These are phyloP conservation scores for Umbelopsis sp. DNA, from an alignment of 192 early-diverging fungal species.

Conservation along the genomic window DNA sequence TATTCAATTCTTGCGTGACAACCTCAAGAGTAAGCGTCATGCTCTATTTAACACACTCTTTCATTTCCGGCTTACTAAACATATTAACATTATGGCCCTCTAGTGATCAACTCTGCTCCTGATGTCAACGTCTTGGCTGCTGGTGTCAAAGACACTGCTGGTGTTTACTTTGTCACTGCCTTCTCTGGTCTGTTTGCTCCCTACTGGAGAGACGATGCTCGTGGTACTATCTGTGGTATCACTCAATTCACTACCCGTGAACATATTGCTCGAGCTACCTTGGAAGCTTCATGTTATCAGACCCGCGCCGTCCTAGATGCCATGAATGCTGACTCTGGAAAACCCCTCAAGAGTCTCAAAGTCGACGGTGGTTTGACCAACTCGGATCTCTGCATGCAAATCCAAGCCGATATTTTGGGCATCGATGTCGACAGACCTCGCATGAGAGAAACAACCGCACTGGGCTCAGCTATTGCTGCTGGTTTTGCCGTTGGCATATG, in stretches of 20 bases:
- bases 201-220: conserved; percentile 91
- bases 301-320: conserved; percentile 85
- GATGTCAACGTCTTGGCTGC: conserved; percentile 79
- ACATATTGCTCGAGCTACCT: conserved; percentile 85
- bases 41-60: conserved; percentile 19
- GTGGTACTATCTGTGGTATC: conserved; percentile 83
- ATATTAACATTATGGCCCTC: background rate
- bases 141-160: conserved; percentile 72
- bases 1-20: conserved; percentile 90
- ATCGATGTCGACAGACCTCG: conserved; percentile 79
- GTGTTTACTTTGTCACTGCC: conserved; percentile 95
- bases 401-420: conserved; percentile 84
- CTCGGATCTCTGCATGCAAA: conserved; percentile 89
- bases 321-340: conserved; percentile 80
- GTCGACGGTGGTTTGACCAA: conserved; percentile 97
- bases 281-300: conserved; percentile 92
- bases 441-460: conserved; percentile 91
- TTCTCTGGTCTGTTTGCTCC: conserved; percentile 94
- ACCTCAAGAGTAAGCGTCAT: conserved; percentile 54
- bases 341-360: conserved; percentile 69
- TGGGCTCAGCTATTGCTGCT: conserved; percentile 91
- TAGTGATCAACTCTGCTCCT: conserved; percentile 61
- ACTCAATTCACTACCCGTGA: conserved; percentile 86
- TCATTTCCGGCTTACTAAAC: background rate
- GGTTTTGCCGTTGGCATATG: conserved; percentile 75